Evolutionary conservation across 2,329 filamentous ascomycete species (phyloP).

Genomic region (Scedosporium dehoogii): DNA sequence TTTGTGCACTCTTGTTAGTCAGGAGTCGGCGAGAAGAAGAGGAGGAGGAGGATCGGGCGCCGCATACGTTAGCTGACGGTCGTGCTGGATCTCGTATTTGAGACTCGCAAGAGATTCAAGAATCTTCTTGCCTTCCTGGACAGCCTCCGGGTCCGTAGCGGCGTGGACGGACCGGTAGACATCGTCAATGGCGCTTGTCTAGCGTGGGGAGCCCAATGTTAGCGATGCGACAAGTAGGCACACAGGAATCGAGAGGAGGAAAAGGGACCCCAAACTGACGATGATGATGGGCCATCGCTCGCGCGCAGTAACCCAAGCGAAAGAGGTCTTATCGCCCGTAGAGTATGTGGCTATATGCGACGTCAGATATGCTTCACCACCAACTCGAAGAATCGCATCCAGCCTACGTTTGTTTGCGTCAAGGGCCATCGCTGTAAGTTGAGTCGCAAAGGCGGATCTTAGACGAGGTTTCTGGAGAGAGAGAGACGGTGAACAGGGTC

Average conservation of each 20-base stretch:
- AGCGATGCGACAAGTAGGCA: not conserved
- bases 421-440: not conserved
- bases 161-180: conserved; percentile 64
- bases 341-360: conserved; percentile 54
- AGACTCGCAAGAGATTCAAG: conserved; percentile 68
- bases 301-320: conserved; percentile 74
- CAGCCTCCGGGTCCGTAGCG: conserved; percentile 51
- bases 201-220: not conserved
- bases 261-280: conserved; percentile 35
- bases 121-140: conserved; percentile 77
- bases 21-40: not conserved
- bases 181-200: conserved; percentile 92
- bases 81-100: conserved; percentile 93
- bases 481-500: not conserved
- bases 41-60: conserved; percentile 4
- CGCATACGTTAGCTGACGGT: conserved; percentile 63
- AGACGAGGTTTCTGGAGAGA: not conserved
- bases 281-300: conserved; percentile 92
- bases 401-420: not conserved
- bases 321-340: conserved; percentile 76
- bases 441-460: not conserved
- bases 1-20: not conserved
- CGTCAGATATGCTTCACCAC: not conserved
- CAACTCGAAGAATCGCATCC: not conserved
- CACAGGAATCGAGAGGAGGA: not conserved